Conservation (phyloP, 2,329 filamentous ascomycete species). For the Trichoderma gracile region DNA sequence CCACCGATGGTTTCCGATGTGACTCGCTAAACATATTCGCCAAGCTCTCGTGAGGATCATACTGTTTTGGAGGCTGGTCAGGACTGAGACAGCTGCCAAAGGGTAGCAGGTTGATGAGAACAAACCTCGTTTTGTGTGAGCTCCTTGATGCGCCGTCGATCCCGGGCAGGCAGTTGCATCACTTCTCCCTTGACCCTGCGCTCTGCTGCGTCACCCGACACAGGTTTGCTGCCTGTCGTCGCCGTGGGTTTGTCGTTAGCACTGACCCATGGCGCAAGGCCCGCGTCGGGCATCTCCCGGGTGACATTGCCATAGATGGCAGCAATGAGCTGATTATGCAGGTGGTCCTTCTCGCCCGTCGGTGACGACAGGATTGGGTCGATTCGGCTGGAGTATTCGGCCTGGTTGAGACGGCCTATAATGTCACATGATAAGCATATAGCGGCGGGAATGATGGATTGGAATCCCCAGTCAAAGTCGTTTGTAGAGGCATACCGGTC, state of each 20-base stretch:
- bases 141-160: slow-evolving; percentile 67
- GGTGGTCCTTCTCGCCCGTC: slow-evolving; percentile 60
- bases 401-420: slow-evolving; percentile 63
- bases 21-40: slow-evolving; percentile 55
- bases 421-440: slow-evolving; percentile 24
- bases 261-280: slow-evolving; percentile 70
- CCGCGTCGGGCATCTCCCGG: slow-evolving; percentile 66
- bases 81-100: slow-evolving; percentile 11
- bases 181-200: slow-evolving; percentile 67
- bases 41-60: slow-evolving; percentile 57
- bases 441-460: not conserved
- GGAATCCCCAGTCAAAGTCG: not conserved
- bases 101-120: slow-evolving; percentile 23
- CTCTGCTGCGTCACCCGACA: slow-evolving; percentile 66
- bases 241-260: slow-evolving; percentile 67
- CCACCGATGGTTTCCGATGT: slow-evolving; percentile 47
- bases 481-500: slow-evolving; percentile 49
- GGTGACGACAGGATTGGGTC: slow-evolving; percentile 60
- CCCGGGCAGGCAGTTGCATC: slow-evolving; percentile 68
- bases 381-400: slow-evolving; percentile 59
- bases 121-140: slow-evolving; percentile 61
- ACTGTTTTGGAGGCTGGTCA: slow-evolving; percentile 40
- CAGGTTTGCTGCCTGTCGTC: slow-evolving; percentile 59
- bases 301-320: slow-evolving; percentile 70
- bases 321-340: slow-evolving; percentile 68